A percentile compares a stretch with the other conserved stretches of the same genome.
phyloP scores from a whole-genome alignment of 106 monocot species.

The Chionographis japonica region DNA sequence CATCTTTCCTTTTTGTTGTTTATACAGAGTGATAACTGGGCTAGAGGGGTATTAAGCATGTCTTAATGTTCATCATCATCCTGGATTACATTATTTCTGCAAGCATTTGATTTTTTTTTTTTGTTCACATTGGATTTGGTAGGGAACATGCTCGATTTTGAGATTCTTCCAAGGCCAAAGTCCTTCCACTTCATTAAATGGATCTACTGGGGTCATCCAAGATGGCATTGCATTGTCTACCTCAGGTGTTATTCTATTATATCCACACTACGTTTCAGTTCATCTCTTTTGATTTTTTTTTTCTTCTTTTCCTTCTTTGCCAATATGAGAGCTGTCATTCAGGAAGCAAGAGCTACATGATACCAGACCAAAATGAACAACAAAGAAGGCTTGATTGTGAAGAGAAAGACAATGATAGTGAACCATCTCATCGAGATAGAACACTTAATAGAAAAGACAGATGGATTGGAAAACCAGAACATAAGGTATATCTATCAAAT shows the following conservation, averaged over 20 bases:
- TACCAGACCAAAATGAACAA: not conserved
- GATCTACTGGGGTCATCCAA: conserved; percentile 2
- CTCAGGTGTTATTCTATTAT: conserved; percentile 4
- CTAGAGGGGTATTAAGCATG: too few relatives aligned
- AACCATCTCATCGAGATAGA: conserved; percentile 5
- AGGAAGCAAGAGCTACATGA: conserved; percentile 18
- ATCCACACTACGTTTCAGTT: not conserved
- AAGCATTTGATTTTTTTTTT: not conserved
- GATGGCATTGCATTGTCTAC: conserved; percentile 1
- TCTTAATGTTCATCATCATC: not conserved
- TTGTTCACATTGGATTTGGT: not conserved
- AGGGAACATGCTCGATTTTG: conserved; percentile 71
- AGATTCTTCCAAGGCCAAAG: conserved; percentile 48
- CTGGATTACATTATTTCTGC: conserved; percentile 2
- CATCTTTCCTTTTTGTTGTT: too few relatives aligned
- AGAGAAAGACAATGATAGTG: conserved; percentile 5
- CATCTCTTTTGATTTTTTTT: not conserved
- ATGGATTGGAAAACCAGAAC: conserved; percentile 10
- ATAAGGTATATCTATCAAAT: conserved; percentile 22
- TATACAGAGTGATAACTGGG: too few relatives aligned
- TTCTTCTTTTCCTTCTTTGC: conserved; percentile 1
- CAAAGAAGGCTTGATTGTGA: conserved; percentile 2
- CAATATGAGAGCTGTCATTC: not conserved
- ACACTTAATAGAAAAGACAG: not conserved
- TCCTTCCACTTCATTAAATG: conserved; percentile 19